These are phyloP conservation scores for Ganoderma meredithae DNA, from an alignment of 1,284 basidiomycete species.

Conservation along the genomic window DNA sequence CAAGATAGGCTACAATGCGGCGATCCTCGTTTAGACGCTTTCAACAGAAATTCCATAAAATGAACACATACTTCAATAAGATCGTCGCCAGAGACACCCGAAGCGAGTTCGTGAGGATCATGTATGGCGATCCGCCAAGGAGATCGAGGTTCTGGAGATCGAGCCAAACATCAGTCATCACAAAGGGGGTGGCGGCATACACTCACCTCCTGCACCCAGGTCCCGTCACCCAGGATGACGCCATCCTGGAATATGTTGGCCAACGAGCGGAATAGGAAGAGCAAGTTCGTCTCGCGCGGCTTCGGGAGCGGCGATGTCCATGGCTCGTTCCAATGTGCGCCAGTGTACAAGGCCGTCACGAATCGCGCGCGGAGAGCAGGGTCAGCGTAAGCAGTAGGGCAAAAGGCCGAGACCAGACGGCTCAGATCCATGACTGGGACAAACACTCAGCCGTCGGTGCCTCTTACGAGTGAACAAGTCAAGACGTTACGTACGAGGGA, in stretches of 20 bases:
- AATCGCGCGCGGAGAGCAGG: slow-evolving; percentile 59
- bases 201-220: slow-evolving; percentile 62
- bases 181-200: not conserved
- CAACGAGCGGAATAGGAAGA: slow-evolving; percentile 84
- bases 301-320: slow-evolving; percentile 67
- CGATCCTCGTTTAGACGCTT: slow-evolving; percentile 10
- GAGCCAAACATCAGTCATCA: not conserved
- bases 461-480: slow-evolving; percentile 5
- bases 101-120: slow-evolving; percentile 70
- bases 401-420: slow-evolving; percentile 78
- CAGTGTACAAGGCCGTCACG: slow-evolving; percentile 69
- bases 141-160: slow-evolving; percentile 60
- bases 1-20: slow-evolving; percentile 64
- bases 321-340: slow-evolving; percentile 72
- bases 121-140: slow-evolving; percentile 57
- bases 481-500: slow-evolving; percentile 69
- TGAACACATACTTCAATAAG: slow-evolving; percentile 83
- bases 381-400: slow-evolving; percentile 57
- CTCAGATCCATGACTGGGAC: slow-evolving; percentile 87
- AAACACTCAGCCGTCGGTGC: not conserved
- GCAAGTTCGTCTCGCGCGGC: slow-evolving; percentile 82
- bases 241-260: slow-evolving; percentile 82
- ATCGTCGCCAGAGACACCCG: slow-evolving; percentile 80
- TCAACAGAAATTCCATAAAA: not conserved
- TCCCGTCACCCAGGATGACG: slow-evolving; percentile 48